Conservation (phyloP, 2,329 filamentous ascomycete genomes). For the Verticillium nubilum region DNA sequence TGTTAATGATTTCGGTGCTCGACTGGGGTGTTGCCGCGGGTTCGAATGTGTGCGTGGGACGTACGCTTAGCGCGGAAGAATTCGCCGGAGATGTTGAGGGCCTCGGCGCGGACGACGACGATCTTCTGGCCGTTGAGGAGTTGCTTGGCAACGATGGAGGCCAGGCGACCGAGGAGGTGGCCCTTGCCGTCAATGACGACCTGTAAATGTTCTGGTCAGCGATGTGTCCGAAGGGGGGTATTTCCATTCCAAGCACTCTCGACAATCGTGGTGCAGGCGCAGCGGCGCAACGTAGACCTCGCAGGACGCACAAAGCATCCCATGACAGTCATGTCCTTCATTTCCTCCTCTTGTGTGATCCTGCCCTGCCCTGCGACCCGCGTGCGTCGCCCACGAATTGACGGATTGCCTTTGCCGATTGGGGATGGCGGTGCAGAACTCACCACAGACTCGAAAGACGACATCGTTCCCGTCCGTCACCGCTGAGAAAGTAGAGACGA, state of each 20-base stretch:
- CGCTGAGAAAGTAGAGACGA: conserved; percentile 11
- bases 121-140: conserved; percentile 99
- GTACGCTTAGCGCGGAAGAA: conserved; percentile 99
- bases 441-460: conserved; percentile 66
- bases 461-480: conserved; percentile 50
- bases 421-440: conserved; percentile 32
- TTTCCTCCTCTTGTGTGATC: not conserved
- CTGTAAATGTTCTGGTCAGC: conserved; percentile 42
- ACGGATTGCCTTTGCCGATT: not conserved
- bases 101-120: conserved; percentile 97
- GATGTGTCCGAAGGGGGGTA: conserved; percentile 1
- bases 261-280: not conserved
- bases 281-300: not conserved
- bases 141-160: conserved; percentile 98
- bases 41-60: conserved; percentile 39
- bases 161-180: conserved; percentile 98
- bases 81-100: conserved; percentile 99
- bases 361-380: not conserved
- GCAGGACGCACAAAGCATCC: not conserved
- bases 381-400: not conserved
- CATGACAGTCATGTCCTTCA: not conserved
- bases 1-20: not conserved
- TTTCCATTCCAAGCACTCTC: not conserved
- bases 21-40: not conserved
- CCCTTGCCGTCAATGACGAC: conserved; percentile 99